A percentile compares a stretch with the other conserved stretches of the same genome.
These are phyloP conservation scores for Seminavis robusta DNA, from an alignment of 108 stramenopile genomes.

Conservation along the genomic window DNA sequence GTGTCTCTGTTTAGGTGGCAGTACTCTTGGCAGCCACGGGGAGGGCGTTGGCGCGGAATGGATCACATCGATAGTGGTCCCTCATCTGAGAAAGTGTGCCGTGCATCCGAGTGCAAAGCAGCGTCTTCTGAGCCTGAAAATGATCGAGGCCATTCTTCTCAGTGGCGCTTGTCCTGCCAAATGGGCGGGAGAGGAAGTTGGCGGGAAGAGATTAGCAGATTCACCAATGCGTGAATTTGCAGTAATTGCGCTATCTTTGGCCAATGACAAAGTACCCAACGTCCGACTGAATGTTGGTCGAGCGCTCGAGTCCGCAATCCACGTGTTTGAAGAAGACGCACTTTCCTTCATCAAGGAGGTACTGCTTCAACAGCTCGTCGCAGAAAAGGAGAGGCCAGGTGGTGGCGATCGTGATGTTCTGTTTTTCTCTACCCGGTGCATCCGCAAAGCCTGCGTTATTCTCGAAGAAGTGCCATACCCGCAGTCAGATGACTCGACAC, in stretches of 20 bases:
- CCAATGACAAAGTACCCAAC: constrained; percentile 75
- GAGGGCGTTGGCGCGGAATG: constrained; percentile 77
- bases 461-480: no score
- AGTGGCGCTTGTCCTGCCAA: constrained; percentile 44
- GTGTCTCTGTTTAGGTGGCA: constrained; percentile 81
- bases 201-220: constrained; percentile 31
- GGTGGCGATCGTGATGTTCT: constrained; percentile 80
- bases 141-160: constrained; percentile 78
- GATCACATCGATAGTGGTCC: constrained; percentile 77
- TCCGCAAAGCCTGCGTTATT: neutral
- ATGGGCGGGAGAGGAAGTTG: constrained; percentile 30
- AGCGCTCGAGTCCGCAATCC: constrained; percentile 45
- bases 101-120: constrained; percentile 66
- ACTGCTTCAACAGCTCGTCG: constrained; percentile 64
- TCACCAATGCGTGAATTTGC: constrained; percentile 63
- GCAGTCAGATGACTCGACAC: no score
- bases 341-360: constrained; percentile 48
- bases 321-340: constrained; percentile 61
- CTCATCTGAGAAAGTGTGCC: constrained; percentile 62
- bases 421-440: constrained; percentile 50
- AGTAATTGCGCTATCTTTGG: constrained; percentile 58
- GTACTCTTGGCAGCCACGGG: constrained; percentile 76
- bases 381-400: constrained; percentile 41
- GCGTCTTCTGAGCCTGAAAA: constrained; percentile 74
- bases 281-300: constrained; percentile 84